A percentile compares a stretch with the other conserved stretches of the same genome.
Conservation (phyloP, 306 rosid genomes). For the Prinsepia uniflora region DNA sequence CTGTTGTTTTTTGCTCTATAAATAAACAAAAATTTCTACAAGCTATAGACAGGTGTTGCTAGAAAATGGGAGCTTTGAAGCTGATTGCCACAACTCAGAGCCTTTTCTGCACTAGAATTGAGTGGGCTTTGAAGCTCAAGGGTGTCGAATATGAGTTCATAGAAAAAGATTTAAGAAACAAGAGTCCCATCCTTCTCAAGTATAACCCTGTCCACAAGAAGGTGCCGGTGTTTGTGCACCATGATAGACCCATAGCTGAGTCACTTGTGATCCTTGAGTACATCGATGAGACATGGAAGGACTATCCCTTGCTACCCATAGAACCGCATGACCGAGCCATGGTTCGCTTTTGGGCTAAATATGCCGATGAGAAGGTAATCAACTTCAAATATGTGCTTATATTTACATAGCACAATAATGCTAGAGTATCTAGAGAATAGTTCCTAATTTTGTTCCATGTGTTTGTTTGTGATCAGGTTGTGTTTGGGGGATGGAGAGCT, state of each 20-base stretch:
- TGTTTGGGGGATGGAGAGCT: slow-evolving; percentile 32
- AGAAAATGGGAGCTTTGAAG: slow-evolving; percentile 38
- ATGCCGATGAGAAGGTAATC: slow-evolving; percentile 41
- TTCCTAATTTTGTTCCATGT: background rate
- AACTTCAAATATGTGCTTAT: background rate
- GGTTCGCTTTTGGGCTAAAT: slow-evolving; percentile 51
- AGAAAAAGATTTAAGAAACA: slow-evolving; percentile 35
- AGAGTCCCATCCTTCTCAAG: slow-evolving; percentile 41
- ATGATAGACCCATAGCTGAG: slow-evolving; percentile 32
- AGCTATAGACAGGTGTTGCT: background rate
- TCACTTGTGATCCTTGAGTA: slow-evolving; percentile 50
- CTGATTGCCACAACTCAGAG: slow-evolving; percentile 34
- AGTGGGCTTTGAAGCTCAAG: slow-evolving; percentile 46
- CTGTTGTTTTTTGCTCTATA: background rate
- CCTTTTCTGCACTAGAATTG: slow-evolving; percentile 38
- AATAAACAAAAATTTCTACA: background rate
- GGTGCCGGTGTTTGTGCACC: slow-evolving; percentile 40
- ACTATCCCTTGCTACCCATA: slow-evolving; percentile 34
- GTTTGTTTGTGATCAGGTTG: slow-evolving; percentile 23
- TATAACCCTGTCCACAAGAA: slow-evolving; percentile 51
- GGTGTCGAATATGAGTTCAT: slow-evolving; percentile 44
- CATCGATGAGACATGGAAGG: slow-evolving; percentile 52
- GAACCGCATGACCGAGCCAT: slow-evolving; percentile 32
- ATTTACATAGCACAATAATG: too few species aligned
- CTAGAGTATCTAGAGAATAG: too few species aligned